Percentiles rank a stretch among this genome's conserved stretches.
Evolutionary conservation across 2,329 filamentous ascomycete genomes (phyloP).

Genomic region (Alternaria conjuncta): DNA sequence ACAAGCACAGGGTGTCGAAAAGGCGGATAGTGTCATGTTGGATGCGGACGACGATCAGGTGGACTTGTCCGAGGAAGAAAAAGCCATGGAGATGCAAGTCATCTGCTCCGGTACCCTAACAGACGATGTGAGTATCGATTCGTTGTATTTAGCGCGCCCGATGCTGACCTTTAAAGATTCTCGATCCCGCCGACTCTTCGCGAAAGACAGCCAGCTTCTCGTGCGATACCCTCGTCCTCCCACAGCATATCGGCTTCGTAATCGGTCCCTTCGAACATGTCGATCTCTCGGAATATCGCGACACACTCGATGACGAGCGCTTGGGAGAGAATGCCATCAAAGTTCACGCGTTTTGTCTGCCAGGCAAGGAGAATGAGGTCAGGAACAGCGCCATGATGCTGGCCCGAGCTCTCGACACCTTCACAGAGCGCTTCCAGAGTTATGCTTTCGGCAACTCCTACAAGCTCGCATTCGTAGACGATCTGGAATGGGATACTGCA

Average conservation of each 20-base stretch:
- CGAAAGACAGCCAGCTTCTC: constrained; percentile 90
- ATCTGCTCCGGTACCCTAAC: constrained; percentile 89
- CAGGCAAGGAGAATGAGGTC: constrained; percentile 80
- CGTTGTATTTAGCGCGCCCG: neutral
- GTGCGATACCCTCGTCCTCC: constrained; percentile 70
- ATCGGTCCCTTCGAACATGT: constrained; percentile 95
- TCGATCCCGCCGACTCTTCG: constrained; percentile 75
- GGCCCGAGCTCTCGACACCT: constrained; percentile 84
- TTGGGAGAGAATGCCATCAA: constrained; percentile 87
- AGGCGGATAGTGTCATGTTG: constrained; percentile 42
- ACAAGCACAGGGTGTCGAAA: constrained; percentile 29
- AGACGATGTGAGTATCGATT: constrained; percentile 66
- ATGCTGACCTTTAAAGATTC: constrained; percentile 52
- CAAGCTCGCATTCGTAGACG: constrained; percentile 93
- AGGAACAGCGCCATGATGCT: constrained; percentile 86
- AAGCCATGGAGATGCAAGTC: constrained; percentile 84
- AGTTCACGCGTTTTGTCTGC: constrained; percentile 89
- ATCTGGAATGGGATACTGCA: constrained; percentile 76
- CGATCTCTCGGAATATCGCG: constrained; percentile 85
- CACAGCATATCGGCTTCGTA: constrained; percentile 91
- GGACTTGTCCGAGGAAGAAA: constrained; percentile 75
- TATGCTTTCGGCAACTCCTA: constrained; percentile 88
- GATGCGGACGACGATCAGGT: constrained; percentile 48
- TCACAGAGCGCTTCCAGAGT: constrained; percentile 84
- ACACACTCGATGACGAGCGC: constrained; percentile 89